Evolutionary conservation across 73 alveolate species (phyloP).

Genomic region (Paramecium pentaurelia): DNA sequence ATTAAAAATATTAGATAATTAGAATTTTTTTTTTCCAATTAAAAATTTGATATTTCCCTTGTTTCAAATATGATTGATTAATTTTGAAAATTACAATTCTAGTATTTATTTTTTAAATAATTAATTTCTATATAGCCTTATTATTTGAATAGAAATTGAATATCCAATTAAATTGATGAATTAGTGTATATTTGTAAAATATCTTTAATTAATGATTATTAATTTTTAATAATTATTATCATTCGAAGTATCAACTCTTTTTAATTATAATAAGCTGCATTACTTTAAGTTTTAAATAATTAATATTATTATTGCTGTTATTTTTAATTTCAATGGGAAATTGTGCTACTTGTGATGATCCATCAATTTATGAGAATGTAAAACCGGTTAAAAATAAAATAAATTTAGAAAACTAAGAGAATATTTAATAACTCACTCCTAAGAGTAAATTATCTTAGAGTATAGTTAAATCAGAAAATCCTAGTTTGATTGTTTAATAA

Average conservation of each 20-base stretch:
- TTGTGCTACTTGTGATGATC: conserved; percentile 63
- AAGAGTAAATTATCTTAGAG: conserved; percentile 19
- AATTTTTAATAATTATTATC: not conserved
- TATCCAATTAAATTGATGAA: too few species aligned
- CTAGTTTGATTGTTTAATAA: conserved; percentile 19
- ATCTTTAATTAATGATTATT: not conserved
- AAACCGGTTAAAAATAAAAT: conserved; percentile 24
- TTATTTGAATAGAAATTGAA: too few species aligned
- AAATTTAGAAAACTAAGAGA: conserved; percentile 18
- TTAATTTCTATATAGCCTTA: too few species aligned
- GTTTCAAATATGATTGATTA: too few species aligned
- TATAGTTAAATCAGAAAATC: not conserved
- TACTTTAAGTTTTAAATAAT: not conserved
- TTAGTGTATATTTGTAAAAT: not conserved
- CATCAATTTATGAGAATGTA: conserved; percentile 33
- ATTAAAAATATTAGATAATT: too few species aligned
- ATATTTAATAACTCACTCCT: not conserved
- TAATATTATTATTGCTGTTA: not conserved
- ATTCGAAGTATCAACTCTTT: not conserved
- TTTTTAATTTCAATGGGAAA: conserved; percentile 47
- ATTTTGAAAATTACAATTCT: too few species aligned
- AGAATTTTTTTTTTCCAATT: too few species aligned
- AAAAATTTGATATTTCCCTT: too few species aligned
- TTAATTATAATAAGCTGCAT: not conserved
- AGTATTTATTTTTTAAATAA: too few species aligned